Conservation (phyloP, 2,329 filamentous ascomycete species). For the Colletotrichum truncatum region DNA sequence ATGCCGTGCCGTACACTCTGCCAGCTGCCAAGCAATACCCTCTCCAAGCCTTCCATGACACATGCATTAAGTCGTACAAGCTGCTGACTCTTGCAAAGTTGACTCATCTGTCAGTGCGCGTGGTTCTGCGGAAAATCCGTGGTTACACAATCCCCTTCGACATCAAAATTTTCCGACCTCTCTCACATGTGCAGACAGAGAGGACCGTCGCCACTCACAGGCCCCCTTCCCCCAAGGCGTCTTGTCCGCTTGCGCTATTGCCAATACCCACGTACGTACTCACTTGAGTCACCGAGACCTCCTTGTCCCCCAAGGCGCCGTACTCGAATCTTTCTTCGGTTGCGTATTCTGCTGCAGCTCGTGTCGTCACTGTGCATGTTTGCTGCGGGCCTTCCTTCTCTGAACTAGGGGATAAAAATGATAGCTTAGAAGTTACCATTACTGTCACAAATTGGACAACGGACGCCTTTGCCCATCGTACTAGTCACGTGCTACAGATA, state of each 20-base stretch:
- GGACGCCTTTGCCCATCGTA: neutral
- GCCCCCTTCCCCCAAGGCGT: neutral
- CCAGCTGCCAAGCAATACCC: neutral
- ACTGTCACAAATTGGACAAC: neutral
- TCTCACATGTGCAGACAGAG: too few species aligned
- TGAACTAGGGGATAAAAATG: neutral
- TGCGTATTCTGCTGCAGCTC: neutral
- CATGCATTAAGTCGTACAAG: constrained; percentile 4
- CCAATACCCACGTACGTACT: neutral
- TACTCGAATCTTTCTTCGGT: too few species aligned
- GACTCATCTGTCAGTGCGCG: neutral
- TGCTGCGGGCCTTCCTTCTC: neutral
- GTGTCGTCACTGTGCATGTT: constrained; percentile 17
- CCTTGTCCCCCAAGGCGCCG: neutral
- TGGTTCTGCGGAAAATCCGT: neutral
- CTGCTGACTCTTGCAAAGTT: constrained; percentile 8
- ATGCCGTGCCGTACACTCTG: neutral
- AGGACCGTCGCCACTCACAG: neutral
- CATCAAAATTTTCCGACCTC: neutral
- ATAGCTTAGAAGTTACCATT: neutral
- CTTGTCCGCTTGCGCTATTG: neutral
- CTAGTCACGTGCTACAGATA: neutral
- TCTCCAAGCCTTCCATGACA: neutral
- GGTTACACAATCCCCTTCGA: neutral
- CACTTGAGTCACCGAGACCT: neutral